Percentiles rank a stretch among this genome's conserved stretches.
Evolutionary conservation across 1,284 basidiomycete species (phyloP).

Genomic region (Leccinum pachyderme): DNA sequence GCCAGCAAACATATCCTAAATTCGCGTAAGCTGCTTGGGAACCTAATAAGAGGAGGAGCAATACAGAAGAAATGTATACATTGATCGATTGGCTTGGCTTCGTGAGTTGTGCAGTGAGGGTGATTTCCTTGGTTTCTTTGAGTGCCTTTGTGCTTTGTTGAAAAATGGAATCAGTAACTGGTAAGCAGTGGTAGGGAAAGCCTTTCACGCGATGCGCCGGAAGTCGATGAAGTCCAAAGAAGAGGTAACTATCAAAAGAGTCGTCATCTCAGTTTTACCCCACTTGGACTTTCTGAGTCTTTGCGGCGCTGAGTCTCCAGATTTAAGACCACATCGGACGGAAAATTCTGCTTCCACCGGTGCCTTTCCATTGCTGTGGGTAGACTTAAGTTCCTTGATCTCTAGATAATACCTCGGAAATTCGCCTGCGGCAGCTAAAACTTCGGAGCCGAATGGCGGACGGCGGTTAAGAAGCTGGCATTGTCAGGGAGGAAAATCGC

Average conservation of each 20-base stretch:
- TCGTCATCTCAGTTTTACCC: slow-evolving; percentile 56
- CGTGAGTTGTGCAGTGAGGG: slow-evolving; percentile 52
- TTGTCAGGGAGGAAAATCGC: slow-evolving; percentile 4
- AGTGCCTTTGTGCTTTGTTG: slow-evolving; percentile 62
- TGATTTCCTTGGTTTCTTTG: slow-evolving; percentile 55
- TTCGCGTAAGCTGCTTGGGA: slow-evolving; percentile 8
- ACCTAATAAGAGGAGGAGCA: neutral
- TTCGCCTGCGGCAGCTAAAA: slow-evolving; percentile 58
- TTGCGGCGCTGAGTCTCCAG: slow-evolving; percentile 24
- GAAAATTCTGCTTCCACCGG: slow-evolving; percentile 61
- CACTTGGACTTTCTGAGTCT: slow-evolving; percentile 48
- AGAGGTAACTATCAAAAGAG: slow-evolving; percentile 69
- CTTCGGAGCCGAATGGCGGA: slow-evolving; percentile 67
- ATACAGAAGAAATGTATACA: slow-evolving; percentile 65
- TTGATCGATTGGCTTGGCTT: slow-evolving; percentile 74
- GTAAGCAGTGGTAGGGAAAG: neutral
- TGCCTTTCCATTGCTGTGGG: slow-evolving; percentile 41
- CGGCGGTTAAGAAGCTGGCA: slow-evolving; percentile 72
- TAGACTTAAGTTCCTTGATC: slow-evolving; percentile 46
- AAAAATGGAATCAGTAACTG: slow-evolving; percentile 10
- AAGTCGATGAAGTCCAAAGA: slow-evolving; percentile 73
- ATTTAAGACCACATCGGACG: slow-evolving; percentile 53
- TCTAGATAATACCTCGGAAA: slow-evolving; percentile 61
- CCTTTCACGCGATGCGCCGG: slow-evolving; percentile 65
- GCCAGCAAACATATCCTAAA: slow-evolving; percentile 69